Conservation (phyloP, 2,329 filamentous ascomycete genomes). For the Penicillium sp. region DNA sequence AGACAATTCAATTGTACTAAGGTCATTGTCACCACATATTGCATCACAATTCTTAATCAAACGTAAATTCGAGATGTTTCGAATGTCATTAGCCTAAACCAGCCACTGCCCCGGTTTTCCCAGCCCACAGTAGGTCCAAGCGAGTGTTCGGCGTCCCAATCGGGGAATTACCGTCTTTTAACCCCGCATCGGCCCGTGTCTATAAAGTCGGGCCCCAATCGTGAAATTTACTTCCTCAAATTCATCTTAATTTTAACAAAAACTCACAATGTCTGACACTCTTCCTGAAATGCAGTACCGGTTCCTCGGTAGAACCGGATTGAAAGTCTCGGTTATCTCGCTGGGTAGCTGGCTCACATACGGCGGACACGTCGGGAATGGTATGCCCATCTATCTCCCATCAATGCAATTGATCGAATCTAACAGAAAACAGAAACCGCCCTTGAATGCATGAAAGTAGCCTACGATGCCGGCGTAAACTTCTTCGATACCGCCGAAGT, state of each 20-base stretch:
- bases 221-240: not conserved
- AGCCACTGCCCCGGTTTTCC: not conserved
- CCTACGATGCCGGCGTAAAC: conserved; percentile 59
- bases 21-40: not conserved
- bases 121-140: not conserved
- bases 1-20: not conserved
- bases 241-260: not conserved
- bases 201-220: not conserved
- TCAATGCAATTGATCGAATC: not conserved
- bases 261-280: conserved; percentile 19
- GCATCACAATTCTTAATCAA: not conserved
- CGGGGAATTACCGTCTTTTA: conserved; percentile 4
- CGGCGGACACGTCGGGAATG: conserved; percentile 68
- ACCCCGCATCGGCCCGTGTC: conserved; percentile 17
- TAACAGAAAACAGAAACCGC: conserved; percentile 27
- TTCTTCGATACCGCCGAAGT: conserved; percentile 57
- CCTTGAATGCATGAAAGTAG: conserved; percentile 50
- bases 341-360: conserved; percentile 66
- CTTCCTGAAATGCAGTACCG: conserved; percentile 56
- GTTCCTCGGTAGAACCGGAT: conserved; percentile 67
- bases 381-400: conserved; percentile 41
- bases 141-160: conserved; percentile 14
- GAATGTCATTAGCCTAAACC: conserved; percentile 4
- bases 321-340: conserved; percentile 72
- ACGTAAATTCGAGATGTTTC: not conserved